Conservation (phyloP, 495 filamentous ascomycete species). For the Talaromyces proteolyticus region DNA sequence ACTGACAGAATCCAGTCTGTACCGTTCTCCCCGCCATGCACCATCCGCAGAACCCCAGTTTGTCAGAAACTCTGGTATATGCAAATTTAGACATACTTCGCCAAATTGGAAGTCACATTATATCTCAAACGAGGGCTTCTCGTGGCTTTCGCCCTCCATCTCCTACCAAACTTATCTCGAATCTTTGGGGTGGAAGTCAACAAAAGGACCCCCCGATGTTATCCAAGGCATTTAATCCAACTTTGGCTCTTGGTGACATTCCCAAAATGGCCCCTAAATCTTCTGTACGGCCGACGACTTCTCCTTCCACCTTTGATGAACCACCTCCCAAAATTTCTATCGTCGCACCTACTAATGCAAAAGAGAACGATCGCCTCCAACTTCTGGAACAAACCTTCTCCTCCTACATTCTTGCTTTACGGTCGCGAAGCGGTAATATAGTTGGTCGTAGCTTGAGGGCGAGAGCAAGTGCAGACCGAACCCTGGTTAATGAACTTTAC, state of each 20-base stretch:
- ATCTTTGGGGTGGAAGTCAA: conserved; percentile 55
- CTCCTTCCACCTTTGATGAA: conserved; percentile 32
- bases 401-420: conserved; percentile 75
- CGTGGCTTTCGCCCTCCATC: conserved; percentile 65
- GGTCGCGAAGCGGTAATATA: conserved; percentile 77
- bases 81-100: conserved; percentile 65
- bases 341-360: conserved; percentile 15
- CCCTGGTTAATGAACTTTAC: conserved; percentile 85
- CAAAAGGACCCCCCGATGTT: conserved; percentile 25
- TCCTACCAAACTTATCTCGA: conserved; percentile 87
- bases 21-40: conserved; percentile 65
- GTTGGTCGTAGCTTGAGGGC: conserved; percentile 67
- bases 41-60: conserved; percentile 57
- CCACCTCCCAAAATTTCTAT: conserved; percentile 26
- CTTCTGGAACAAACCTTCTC: conserved; percentile 82
- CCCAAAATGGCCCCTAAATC: conserved; percentile 24
- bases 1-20: conserved; percentile 36
- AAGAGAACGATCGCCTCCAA: conserved; percentile 46
- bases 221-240: conserved; percentile 30
- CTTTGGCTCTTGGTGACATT: conserved; percentile 30
- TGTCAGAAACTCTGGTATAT: conserved; percentile 48
- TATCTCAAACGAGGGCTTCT: conserved; percentile 48
- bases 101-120: conserved; percentile 57
- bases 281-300: conserved; percentile 24
- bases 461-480: conserved; percentile 66